These are phyloP conservation scores for Trichoderma harzianum DNA, from an alignment of 2,329 filamentous ascomycete genomes.

Conservation along the genomic window DNA sequence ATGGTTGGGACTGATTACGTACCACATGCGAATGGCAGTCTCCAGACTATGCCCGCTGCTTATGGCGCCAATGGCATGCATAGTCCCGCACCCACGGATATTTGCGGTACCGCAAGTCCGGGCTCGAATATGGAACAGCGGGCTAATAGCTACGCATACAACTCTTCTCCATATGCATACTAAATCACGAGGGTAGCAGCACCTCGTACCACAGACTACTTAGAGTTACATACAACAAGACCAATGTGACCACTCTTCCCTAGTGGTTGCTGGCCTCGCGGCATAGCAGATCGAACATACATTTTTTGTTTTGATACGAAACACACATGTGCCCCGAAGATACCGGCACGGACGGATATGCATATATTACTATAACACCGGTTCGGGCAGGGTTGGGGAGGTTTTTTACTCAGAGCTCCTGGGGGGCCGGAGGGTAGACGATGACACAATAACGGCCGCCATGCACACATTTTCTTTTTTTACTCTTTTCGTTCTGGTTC, in stretches of 20 bases:
- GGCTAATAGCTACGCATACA: slow-evolving; percentile 15
- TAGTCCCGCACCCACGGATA: slow-evolving; percentile 18
- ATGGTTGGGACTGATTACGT: slow-evolving; percentile 17
- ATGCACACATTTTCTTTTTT: not conserved
- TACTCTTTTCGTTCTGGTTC: not conserved
- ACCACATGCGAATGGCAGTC: not conserved
- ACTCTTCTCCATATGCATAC: slow-evolving; percentile 18
- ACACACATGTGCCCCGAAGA: not conserved
- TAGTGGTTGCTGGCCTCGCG: not conserved
- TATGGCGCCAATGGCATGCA: slow-evolving; percentile 15
- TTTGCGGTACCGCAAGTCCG: slow-evolving; percentile 13
- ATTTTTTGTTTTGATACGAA: not conserved
- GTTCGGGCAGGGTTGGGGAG: not conserved
- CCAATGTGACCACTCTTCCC: slow-evolving; percentile 2
- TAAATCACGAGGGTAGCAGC: slow-evolving; percentile 13
- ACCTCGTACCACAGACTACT: not conserved
- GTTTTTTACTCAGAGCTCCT: not conserved
- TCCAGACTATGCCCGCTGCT: slow-evolving; percentile 4
- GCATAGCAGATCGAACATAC: not conserved
- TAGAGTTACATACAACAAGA: not conserved
- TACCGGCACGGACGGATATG: slow-evolving; percentile 6
- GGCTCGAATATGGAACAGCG: slow-evolving; percentile 14
- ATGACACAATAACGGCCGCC: slow-evolving; percentile 14
- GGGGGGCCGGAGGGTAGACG: not conserved
- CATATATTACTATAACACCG: not conserved